Conservation (phyloP, 306 rosid species). For the Geum urbanum region DNA sequence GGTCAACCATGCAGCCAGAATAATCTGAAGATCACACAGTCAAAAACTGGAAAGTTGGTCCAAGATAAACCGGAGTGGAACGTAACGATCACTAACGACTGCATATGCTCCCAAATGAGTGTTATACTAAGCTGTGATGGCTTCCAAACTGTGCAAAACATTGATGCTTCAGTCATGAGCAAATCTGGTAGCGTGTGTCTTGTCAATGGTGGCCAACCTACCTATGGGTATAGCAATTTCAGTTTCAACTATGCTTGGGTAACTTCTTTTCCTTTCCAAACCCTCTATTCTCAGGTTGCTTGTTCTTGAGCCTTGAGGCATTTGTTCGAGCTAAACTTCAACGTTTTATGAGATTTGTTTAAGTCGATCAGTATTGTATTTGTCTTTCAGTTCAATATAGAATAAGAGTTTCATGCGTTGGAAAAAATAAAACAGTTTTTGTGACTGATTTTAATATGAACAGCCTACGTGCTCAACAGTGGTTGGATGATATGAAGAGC, state of each 20-base stretch:
- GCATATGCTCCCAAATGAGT: neutral
- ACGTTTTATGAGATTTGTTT: too few species aligned
- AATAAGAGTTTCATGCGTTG: too few species aligned
- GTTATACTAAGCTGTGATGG: neutral
- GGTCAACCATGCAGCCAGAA: too few species aligned
- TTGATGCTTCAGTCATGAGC: neutral
- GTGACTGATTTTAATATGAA: neutral
- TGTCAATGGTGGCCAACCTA: neutral
- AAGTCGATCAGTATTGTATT: too few species aligned
- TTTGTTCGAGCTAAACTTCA: too few species aligned
- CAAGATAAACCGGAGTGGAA: neutral
- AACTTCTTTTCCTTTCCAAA: slow-evolving; percentile 9
- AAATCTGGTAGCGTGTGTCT: neutral
- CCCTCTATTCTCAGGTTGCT: slow-evolving; percentile 8
- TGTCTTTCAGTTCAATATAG: too few species aligned
- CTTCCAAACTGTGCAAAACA: neutral
- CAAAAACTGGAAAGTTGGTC: neutral
- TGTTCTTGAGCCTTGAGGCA: slow-evolving; percentile 15
- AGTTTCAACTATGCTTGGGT: slow-evolving; percentile 18
- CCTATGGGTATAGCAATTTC: neutral
- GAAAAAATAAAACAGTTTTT: too few species aligned
- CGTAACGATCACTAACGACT: neutral
- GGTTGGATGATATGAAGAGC: neutral
- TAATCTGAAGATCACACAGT: too few species aligned
- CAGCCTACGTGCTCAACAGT: neutral